Evolutionary conservation across 2,329 filamentous ascomycete species (phyloP), one percentile per base, ranked within the genome.

Genomic region (Cercospora sp.): DNA sequence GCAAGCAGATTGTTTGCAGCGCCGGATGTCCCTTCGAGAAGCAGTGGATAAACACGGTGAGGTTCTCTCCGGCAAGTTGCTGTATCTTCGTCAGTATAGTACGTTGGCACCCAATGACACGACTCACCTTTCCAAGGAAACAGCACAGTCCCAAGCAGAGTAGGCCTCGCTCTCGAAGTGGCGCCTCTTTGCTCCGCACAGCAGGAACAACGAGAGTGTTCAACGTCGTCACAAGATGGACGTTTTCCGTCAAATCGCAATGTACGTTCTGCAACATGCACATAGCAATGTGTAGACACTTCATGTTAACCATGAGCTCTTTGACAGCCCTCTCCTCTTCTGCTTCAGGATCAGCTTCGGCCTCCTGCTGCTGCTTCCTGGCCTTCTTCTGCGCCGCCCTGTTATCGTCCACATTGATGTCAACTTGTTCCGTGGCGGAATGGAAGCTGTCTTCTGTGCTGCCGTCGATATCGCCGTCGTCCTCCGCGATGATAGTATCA

Each of bases 291-390:
- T 97, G 92, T 69, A 99, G 85, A 79, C 95, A 98, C 82, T 98
- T 98, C 88, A 97, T 94, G 83, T 98, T 98, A 79, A 98, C 91
- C 83, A 97, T 89, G 77, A 97, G 95, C 80, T 97, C 93, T 72
- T 88, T 90, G 72, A 97, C 88, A 1, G 91, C 92, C 81, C 94
- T 96, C 58, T 84, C 84, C 72, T 88, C 86, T 63, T 88, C 85
- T 60, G 82, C 85, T 74, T 88, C 86, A 23, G 69, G 70, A 48
- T 74, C 71, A 73, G 88, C 85, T 73, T 91, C 90, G 66, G 90
- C 88, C 61, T 82, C 86, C 58, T 79, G 68, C 1, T 78, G 80
- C 70, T 79, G 82, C 70, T 75, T 81, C 63, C 71, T 73, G 23
- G 64, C 57, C 59, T 79, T 82, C 73, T 74, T 79, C 65, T 64